A percentile compares a stretch with the other conserved stretches of the same genome.
These are phyloP conservation scores for Cardamine occulta DNA, from an alignment of 345 rosid species.

Conservation along the genomic window DNA sequence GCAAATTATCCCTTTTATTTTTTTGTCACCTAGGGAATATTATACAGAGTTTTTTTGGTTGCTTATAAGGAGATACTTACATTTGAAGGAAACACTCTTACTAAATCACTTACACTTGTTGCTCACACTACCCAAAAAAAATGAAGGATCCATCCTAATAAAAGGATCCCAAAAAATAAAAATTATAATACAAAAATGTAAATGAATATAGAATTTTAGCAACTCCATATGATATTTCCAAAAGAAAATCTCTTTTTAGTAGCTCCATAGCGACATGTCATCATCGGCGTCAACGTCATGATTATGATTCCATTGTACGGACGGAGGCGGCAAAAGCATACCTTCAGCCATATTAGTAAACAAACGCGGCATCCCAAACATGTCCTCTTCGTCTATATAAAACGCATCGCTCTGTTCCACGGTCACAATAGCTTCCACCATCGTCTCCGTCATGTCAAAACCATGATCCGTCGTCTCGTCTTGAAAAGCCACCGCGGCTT, in stretches of 20 bases:
- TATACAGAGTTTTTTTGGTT: too few relatives aligned
- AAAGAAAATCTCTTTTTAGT: background rate
- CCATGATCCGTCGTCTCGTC: conserved; percentile 2
- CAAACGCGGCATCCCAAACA: conserved; percentile 66
- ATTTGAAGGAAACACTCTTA: background rate
- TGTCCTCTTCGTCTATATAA: conserved; percentile 53
- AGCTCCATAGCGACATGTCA: conserved; percentile 66
- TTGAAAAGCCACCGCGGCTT: conserved; percentile 34
- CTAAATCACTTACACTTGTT: conserved; percentile 1
- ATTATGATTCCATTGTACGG: background rate
- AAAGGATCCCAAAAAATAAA: background rate
- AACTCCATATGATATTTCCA: too few relatives aligned
- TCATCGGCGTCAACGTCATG: conserved; percentile 31
- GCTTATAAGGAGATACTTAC: too few relatives aligned
- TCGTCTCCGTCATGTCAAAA: background rate
- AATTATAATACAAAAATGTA: background rate
- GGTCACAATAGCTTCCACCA: background rate
- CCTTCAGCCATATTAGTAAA: conserved; percentile 70
- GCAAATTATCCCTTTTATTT: too few relatives aligned
- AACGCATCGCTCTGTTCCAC: background rate
- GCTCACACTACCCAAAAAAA: background rate
- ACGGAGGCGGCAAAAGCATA: conserved; percentile 56
- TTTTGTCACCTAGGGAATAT: too few relatives aligned
- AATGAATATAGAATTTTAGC: background rate
- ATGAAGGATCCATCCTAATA: background rate